Conservation (phyloP, 306 rosid species). For the Casuarina cunninghamiana region DNA sequence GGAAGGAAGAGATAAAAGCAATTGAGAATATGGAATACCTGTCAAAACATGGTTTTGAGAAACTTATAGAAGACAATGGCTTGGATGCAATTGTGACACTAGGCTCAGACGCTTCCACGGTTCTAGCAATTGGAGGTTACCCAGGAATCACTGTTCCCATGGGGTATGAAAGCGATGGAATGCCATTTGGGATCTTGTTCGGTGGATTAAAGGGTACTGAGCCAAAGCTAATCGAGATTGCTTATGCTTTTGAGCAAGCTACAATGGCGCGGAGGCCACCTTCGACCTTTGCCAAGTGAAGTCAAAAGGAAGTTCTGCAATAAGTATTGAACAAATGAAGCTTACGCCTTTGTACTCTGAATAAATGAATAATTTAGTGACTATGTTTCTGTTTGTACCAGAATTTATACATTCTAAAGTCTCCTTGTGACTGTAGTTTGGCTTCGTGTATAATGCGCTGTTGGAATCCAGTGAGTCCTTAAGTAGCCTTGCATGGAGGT, state of each 20-base stretch:
- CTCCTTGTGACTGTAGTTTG: too few relatives aligned
- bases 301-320: neutral
- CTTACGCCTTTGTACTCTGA: too few relatives aligned
- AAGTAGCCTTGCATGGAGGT: too few relatives aligned
- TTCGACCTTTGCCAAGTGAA: neutral
- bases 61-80: constrained; percentile 36
- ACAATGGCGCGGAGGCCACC: constrained; percentile 47
- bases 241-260: constrained; percentile 60
- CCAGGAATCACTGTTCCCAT: constrained; percentile 55
- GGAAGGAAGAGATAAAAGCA: constrained; percentile 33
- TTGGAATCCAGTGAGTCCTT: too few relatives aligned
- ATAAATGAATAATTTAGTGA: too few relatives aligned
- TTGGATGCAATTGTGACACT: constrained; percentile 51
- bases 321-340: too few relatives aligned
- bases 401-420: too few relatives aligned
- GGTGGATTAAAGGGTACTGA: constrained; percentile 51
- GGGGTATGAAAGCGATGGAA: constrained; percentile 38
- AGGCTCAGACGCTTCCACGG: constrained; percentile 12
- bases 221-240: constrained; percentile 49
- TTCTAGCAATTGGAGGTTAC: constrained; percentile 53
- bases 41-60: constrained; percentile 50
- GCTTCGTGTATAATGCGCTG: too few relatives aligned
- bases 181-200: constrained; percentile 48
- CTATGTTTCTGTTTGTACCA: too few relatives aligned
- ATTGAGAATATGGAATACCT: constrained; percentile 29